Evolutionary conservation across 2,329 filamentous ascomycete species (phyloP).

Genomic region (Fusarium ambrosium): DNA sequence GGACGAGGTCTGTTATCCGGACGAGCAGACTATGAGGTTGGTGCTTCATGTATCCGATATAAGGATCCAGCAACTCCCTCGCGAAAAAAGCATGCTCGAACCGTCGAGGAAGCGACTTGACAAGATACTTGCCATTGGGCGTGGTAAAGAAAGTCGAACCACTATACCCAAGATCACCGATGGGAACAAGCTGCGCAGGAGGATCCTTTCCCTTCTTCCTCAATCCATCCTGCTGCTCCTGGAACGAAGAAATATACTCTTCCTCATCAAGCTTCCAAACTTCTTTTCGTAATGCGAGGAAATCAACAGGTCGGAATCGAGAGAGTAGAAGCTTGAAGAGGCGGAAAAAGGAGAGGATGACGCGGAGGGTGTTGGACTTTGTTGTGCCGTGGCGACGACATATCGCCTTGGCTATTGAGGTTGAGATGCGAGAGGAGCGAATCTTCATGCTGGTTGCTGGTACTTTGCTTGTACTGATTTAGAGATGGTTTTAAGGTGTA

Average conservation of each 20-base stretch:
- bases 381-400: conserved; percentile 55
- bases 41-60: conserved; percentile 72
- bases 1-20: conserved; percentile 78
- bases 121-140: conserved; percentile 73
- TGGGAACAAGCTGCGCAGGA: conserved; percentile 61
- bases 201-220: conserved; percentile 48
- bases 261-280: conserved; percentile 53
- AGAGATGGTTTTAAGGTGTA: not conserved
- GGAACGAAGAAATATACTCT: conserved; percentile 57
- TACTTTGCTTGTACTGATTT: not conserved
- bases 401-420: conserved; percentile 68
- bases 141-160: conserved; percentile 83
- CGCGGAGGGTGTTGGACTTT: conserved; percentile 47
- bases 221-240: not conserved
- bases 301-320: conserved; percentile 48
- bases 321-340: conserved; percentile 51
- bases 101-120: conserved; percentile 78
- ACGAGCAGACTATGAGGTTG: conserved; percentile 74
- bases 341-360: conserved; percentile 51
- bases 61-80: conserved; percentile 74
- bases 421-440: conserved; percentile 62
- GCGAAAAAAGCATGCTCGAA: conserved; percentile 81
- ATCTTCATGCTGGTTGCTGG: conserved; percentile 47
- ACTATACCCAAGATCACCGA: conserved; percentile 80
- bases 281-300: conserved; percentile 47